Base-by-base conservation (phyloP, 164 flowering plant species). In the Litsea cubeba region DNA sequence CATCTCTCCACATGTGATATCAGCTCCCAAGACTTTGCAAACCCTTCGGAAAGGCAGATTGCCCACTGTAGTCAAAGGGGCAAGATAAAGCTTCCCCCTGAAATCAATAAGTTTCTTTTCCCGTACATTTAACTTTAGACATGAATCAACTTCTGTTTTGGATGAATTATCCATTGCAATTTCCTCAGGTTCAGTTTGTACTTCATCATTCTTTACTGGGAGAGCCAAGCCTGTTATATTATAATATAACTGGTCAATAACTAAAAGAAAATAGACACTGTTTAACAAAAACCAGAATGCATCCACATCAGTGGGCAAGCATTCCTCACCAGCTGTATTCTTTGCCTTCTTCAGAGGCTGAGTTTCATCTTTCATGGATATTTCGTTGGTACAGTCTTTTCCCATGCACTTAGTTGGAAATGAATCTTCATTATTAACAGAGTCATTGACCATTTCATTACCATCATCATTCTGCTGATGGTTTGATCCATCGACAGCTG, bases 1-100 rank as follows among this genome's bases (percentile, higher is more conserved):
- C 99, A 93, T 92, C 85, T 95, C 98, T 57, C 98, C 99, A 80
- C 98, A 93, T 65, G 99, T 95, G 24, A 95, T 83, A 87, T 93
- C 99, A 23, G 97, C 98, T 75, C 99, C 99, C 64, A 95, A 76
- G 66, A 71, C 79, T 81, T 93, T 95, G 86, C 99, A 95, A 75
- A 95, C 87, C 82, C 97, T 86, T 64, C 98, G 81, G 75, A 87
- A 95, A 71, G 99, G 99, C 77, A 95, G 94, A 83, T 95, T 92
- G 60, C 98, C 99, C 58, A 93, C 99, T 46, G 99, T 95, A 24
- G 99, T 95, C 74, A 95, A 81, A 50, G 99, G 99, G 40, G 98
- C 99, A 78, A 95, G 96, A 82, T 91, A 95, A 68, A 95, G 80
- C 84, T 91, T 95, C 15, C 82, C 95, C 46, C 90, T 84, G 71